Conservation (phyloP, 2,329 filamentous ascomycete species). For the Beauveria brongniartii region DNA sequence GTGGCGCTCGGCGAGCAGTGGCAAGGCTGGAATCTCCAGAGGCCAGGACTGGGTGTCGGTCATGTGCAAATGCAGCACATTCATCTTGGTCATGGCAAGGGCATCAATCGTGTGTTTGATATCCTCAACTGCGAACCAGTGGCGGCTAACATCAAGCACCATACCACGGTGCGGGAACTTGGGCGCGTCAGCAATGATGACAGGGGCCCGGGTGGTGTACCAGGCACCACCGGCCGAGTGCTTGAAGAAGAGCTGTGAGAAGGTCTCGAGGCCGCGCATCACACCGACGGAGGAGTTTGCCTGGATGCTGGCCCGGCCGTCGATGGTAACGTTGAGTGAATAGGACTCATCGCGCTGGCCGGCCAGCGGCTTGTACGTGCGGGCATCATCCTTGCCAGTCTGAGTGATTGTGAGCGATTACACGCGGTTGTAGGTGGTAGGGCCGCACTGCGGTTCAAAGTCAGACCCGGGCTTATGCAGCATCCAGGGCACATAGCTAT, state of each 20-base stretch:
- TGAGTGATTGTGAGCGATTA: slow-evolving; percentile 55
- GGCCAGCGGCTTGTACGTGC: slow-evolving; percentile 51
- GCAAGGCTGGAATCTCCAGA: slow-evolving; percentile 64
- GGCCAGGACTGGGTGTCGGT: slow-evolving; percentile 85
- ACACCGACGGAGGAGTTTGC: slow-evolving; percentile 62
- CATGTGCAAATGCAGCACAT: slow-evolving; percentile 70
- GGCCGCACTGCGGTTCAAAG: slow-evolving; percentile 50
- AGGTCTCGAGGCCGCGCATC: slow-evolving; percentile 65
- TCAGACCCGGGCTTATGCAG: slow-evolving; percentile 55
- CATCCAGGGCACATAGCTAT: slow-evolving; percentile 72
- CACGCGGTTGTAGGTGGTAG: slow-evolving; percentile 40
- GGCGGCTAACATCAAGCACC: slow-evolving; percentile 69
- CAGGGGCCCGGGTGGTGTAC: slow-evolving; percentile 66
- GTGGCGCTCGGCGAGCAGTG: slow-evolving; percentile 56
- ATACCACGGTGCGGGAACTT: slow-evolving; percentile 71
- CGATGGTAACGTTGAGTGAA: slow-evolving; percentile 48
- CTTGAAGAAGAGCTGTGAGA: slow-evolving; percentile 71
- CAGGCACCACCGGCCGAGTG: slow-evolving; percentile 43
- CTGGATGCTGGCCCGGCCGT: slow-evolving; percentile 53
- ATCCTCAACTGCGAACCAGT: slow-evolving; percentile 58
- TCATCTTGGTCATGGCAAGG: slow-evolving; percentile 72
- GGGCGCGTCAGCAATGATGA: slow-evolving; percentile 69
- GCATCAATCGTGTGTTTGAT: slow-evolving; percentile 72
- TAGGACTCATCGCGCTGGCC: slow-evolving; percentile 71
- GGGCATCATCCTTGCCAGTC: slow-evolving; percentile 42